Percentiles rank a stretch among this genome's conserved stretches.
Evolutionary conservation across 2,329 filamentous ascomycete species (phyloP).

Genomic region (Scedosporium dehoogii): DNA sequence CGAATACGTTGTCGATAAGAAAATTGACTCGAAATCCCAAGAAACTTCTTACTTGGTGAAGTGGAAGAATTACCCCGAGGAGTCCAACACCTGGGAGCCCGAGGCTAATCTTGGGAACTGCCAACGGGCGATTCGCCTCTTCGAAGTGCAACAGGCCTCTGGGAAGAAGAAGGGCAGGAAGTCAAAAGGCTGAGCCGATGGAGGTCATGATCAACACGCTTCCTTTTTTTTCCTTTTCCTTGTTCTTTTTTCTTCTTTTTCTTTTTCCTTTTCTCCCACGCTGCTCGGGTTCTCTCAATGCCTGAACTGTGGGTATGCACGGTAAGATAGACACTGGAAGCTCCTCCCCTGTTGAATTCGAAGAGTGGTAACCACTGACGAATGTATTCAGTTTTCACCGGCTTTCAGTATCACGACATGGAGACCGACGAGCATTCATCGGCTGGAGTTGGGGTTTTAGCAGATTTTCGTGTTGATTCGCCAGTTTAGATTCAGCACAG

Average conservation of each 20-base stretch:
- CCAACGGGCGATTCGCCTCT: conserved; percentile 22
- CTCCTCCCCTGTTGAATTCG: no score
- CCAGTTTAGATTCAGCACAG: no score
- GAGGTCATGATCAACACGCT: neutral
- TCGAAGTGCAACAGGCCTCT: conserved; percentile 17
- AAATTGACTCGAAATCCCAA: conserved; percentile 21
- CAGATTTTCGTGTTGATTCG: no score
- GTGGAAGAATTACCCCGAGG: conserved; percentile 37
- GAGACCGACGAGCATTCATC: no score
- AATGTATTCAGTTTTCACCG: no score
- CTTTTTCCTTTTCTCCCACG: neutral
- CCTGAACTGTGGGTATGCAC: no score
- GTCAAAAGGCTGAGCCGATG: neutral
- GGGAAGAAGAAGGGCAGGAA: conserved; percentile 12
- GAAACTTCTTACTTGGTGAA: conserved; percentile 38
- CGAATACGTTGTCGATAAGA: conserved; percentile 33
- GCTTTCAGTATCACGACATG: no score
- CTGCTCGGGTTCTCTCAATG: no score
- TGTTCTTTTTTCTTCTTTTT: neutral
- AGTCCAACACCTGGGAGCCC: conserved; percentile 45
- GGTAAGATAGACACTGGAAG: no score
- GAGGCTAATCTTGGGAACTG: conserved; percentile 32
- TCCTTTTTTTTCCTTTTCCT: neutral
- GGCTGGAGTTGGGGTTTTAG: no score
- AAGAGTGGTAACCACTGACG: no score